A percentile compares a stretch with the other conserved stretches of the same genome.
Evolutionary conservation across 495 filamentous ascomycete genomes (phyloP).

Genomic region (Neurospora hispaniola): DNA sequence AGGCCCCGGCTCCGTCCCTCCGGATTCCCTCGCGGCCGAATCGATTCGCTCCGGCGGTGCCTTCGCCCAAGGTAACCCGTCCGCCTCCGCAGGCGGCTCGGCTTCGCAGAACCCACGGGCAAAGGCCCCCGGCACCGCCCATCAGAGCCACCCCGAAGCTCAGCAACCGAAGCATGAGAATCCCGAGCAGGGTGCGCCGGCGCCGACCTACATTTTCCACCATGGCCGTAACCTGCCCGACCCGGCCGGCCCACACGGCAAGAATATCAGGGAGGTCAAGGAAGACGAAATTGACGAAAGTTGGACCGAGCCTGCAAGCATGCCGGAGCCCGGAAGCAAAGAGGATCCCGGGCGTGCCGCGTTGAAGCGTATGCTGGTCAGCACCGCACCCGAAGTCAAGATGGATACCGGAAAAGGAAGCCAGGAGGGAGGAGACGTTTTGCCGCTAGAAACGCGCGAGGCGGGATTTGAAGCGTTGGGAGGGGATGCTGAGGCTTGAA

Average conservation of each 20-base stretch:
- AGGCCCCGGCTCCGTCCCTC: constrained; percentile 19
- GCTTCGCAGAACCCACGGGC: constrained; percentile 2
- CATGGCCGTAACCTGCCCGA: constrained; percentile 9
- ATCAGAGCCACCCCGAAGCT: background rate
- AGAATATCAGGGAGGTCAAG: constrained; percentile 29
- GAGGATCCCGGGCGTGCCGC: constrained; percentile 26
- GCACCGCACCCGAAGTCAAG: background rate
- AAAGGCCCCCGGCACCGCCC: background rate
- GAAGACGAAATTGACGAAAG: constrained; percentile 27
- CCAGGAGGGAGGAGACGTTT: constrained; percentile 1
- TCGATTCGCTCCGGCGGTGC: constrained; percentile 15
- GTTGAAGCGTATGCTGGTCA: constrained; percentile 9
- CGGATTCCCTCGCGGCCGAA: constrained; percentile 30
- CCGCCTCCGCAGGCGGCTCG: constrained; percentile 5
- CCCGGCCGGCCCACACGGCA: constrained; percentile 25
- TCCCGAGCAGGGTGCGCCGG: constrained; percentile 11
- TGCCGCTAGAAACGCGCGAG: constrained; percentile 1
- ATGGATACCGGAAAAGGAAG: constrained; percentile 1
- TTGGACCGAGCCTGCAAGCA: constrained; percentile 17
- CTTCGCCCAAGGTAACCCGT: constrained; percentile 14
- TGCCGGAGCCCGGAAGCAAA: constrained; percentile 29
- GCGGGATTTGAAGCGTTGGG: constrained; percentile 15
- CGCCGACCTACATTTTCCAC: constrained; percentile 22
- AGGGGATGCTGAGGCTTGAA: background rate
- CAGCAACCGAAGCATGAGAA: background rate